A percentile compares a stretch with the other conserved stretches of the same genome.
phyloP scores from a whole-genome alignment of 1,139 yeast genomes.

The Schizosaccharomyces versatilis region DNA sequence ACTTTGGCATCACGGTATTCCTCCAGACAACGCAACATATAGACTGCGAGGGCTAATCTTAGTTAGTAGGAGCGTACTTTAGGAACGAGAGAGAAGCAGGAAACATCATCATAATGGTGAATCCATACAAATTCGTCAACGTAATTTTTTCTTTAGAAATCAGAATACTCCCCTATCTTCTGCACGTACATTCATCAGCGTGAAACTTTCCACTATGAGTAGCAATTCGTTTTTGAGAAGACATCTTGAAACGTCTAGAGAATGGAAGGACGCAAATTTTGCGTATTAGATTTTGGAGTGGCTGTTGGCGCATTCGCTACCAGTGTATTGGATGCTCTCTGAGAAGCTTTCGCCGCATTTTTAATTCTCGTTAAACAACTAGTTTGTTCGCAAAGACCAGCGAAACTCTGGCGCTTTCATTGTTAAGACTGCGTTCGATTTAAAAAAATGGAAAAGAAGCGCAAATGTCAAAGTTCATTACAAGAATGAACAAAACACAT shows the following conservation, averaged over 20 bases:
- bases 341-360: too few species aligned
- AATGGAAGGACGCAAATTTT: too few species aligned
- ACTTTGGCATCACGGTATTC: constrained; percentile 42
- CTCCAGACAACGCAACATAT: constrained; percentile 55
- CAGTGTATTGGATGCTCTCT: too few species aligned
- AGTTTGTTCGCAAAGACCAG: too few species aligned
- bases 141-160: neutral
- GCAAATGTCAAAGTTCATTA: too few species aligned
- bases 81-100: neutral
- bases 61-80: neutral
- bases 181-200: constrained; percentile 44
- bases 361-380: too few species aligned
- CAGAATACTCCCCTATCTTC: neutral
- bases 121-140: neutral
- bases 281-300: too few species aligned
- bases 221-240: constrained; percentile 9
- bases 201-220: constrained; percentile 65
- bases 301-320: too few species aligned
- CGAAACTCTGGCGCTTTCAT: too few species aligned
- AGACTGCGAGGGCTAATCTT: constrained; percentile 56
- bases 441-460: too few species aligned
- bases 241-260: neutral
- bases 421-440: too few species aligned
- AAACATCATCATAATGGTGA: neutral
- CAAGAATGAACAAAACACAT: too few species aligned